Conservation (phyloP, 176 grass and related monocot species). For the Zoysia japonica region DNA sequence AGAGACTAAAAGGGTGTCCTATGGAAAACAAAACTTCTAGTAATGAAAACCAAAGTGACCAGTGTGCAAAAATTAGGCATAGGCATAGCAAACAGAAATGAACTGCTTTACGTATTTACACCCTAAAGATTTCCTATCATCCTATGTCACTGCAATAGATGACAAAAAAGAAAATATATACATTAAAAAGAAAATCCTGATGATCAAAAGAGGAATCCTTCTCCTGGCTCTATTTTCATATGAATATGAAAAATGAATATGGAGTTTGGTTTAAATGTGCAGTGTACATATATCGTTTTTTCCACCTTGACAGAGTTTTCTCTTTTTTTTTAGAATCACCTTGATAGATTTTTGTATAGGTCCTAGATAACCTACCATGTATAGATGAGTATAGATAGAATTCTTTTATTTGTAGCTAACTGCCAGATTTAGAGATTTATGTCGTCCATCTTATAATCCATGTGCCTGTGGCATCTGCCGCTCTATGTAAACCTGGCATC, state of each 20-base stretch:
- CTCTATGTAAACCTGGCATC: too few species aligned
- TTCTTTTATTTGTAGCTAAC: neutral
- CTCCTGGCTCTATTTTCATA: neutral
- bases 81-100: neutral
- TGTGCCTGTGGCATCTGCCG: too few species aligned
- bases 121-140: neutral
- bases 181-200: neutral
- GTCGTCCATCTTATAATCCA: too few species aligned
- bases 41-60: neutral
- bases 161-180: neutral
- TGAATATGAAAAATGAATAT: neutral
- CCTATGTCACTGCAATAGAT: neutral
- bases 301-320: neutral
- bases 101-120: neutral
- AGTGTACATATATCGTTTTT: neutral
- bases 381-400: neutral
- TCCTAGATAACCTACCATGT: neutral
- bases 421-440: too few species aligned
- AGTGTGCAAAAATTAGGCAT: neutral
- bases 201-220: neutral
- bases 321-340: too few species aligned
- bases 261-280: neutral
- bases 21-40: neutral
- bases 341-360: neutral
- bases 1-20: conserved; percentile 6